These are phyloP conservation scores for Funneliformis caledonium DNA, from an alignment of 371 early-diverging fungal species.

Conservation along the genomic window DNA sequence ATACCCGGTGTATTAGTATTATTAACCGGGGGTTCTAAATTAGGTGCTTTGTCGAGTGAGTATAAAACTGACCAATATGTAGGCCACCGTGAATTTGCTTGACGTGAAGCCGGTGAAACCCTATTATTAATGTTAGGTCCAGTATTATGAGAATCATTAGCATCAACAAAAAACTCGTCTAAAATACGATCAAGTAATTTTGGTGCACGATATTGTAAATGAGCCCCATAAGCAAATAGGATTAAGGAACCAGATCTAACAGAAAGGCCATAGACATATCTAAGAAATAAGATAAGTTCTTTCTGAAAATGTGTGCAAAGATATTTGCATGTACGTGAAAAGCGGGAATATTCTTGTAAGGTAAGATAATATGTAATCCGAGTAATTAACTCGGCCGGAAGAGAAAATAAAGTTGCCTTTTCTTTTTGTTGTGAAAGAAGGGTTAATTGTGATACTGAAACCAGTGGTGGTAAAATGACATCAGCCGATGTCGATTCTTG, in stretches of 20 bases:
- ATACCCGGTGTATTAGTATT: not conserved
- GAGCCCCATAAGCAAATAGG: constrained; percentile 50
- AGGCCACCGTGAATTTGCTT: constrained; percentile 46
- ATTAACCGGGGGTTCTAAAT: constrained; percentile 10
- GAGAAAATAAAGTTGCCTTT: constrained; percentile 5
- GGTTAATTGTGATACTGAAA: not conserved
- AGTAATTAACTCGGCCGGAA: constrained; percentile 32
- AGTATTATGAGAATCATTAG: constrained; percentile 19
- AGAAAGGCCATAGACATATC: constrained; percentile 47
- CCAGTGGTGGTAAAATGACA: not conserved
- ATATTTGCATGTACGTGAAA: constrained; percentile 32
- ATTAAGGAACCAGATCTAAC: constrained; percentile 49
- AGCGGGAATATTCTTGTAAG: constrained; percentile 26
- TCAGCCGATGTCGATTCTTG: too few relatives aligned
- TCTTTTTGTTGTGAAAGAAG: not conserved
- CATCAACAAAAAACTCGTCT: constrained; percentile 50
- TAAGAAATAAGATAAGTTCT: constrained; percentile 48
- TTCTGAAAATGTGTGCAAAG: constrained; percentile 31
- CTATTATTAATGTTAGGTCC: constrained; percentile 8
- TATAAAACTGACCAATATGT: constrained; percentile 51
- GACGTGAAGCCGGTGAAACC: constrained; percentile 18
- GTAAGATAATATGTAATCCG: constrained; percentile 18
- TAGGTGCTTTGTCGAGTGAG: constrained; percentile 46
- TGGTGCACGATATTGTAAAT: constrained; percentile 48
- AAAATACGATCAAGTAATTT: constrained; percentile 47